phyloP scores from a whole-genome alignment of 2,329 filamentous ascomycete species.

The Fusarium pseudocircinatum region DNA sequence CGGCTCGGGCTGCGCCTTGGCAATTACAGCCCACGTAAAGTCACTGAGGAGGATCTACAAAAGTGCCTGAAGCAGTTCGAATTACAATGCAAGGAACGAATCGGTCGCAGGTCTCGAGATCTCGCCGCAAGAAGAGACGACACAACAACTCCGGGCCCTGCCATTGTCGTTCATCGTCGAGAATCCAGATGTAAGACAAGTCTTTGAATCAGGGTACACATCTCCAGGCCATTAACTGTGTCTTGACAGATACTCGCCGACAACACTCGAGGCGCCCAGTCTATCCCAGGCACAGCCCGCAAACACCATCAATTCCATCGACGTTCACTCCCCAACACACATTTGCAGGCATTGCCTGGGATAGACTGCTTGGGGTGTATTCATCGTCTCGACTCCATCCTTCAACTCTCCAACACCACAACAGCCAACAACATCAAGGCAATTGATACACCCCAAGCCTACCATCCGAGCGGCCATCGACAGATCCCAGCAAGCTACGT shows the following conservation, averaged over 20 bases:
- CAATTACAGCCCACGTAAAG: too few species aligned
- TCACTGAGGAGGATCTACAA: too few species aligned
- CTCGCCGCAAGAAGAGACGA: too few species aligned
- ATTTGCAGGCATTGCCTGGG: neutral
- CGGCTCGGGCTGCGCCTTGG: too few species aligned
- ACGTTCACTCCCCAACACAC: fast-evolving
- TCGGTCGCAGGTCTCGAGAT: too few species aligned
- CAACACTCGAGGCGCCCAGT: neutral
- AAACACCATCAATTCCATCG: neutral
- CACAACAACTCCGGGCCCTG: too few species aligned
- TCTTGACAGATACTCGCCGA: neutral
- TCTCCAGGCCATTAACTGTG: neutral
- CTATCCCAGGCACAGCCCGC: neutral
- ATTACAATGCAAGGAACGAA: too few species aligned
- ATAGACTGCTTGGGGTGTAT: neutral
- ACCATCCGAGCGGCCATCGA: neutral
- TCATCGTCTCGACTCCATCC: neutral
- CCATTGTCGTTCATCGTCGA: too few species aligned
- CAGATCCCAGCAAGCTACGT: neutral
- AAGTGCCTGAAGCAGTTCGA: too few species aligned
- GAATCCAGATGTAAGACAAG: neutral
- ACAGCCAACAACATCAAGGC: neutral
- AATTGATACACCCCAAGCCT: neutral
- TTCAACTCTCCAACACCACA: neutral
- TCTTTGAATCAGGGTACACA: neutral